These are phyloP conservation scores for Solanum dulcamara DNA, from an alignment of 257 asterid genomes.

Conservation along the genomic window DNA sequence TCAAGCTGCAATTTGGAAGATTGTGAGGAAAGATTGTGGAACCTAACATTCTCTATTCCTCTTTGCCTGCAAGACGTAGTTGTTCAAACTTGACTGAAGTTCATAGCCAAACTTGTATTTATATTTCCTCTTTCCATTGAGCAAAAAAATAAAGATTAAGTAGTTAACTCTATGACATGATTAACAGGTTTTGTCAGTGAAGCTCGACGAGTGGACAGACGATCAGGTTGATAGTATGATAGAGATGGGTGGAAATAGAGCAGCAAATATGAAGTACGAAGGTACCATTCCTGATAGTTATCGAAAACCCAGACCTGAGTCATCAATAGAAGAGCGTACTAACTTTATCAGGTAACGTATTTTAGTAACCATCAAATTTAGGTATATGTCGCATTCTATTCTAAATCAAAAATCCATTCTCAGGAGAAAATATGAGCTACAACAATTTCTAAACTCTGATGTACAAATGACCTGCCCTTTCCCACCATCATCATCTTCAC, in stretches of 20 bases:
- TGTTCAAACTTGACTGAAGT: too few species aligned
- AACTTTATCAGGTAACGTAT: constrained; percentile 72
- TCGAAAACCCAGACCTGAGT: constrained; percentile 51
- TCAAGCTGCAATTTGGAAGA: background rate
- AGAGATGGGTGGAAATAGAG: constrained; percentile 68
- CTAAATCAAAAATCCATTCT: constrained; percentile 1
- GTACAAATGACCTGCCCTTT: constrained; percentile 28
- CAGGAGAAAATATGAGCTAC: constrained; percentile 86
- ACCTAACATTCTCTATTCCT: too few species aligned
- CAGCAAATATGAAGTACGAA: constrained; percentile 65
- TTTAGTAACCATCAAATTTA: background rate
- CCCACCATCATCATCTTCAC: constrained; percentile 32
- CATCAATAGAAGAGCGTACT: constrained; percentile 63
- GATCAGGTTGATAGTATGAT: constrained; percentile 71
- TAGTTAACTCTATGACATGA: background rate
- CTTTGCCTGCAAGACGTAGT: too few species aligned
- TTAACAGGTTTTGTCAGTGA: constrained; percentile 63
- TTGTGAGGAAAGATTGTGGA: too few species aligned
- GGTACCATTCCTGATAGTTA: constrained; percentile 52
- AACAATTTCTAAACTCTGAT: constrained; percentile 44
- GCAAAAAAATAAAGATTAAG: background rate
- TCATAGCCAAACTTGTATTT: too few species aligned
- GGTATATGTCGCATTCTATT: background rate
- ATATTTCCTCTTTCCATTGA: background rate
- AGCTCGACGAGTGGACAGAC: constrained; percentile 86